Percentiles rank a stretch among this genome's conserved stretches.
phyloP scores from a whole-genome alignment of 2,329 filamentous ascomycete genomes.

The Diaporthe sp. region DNA sequence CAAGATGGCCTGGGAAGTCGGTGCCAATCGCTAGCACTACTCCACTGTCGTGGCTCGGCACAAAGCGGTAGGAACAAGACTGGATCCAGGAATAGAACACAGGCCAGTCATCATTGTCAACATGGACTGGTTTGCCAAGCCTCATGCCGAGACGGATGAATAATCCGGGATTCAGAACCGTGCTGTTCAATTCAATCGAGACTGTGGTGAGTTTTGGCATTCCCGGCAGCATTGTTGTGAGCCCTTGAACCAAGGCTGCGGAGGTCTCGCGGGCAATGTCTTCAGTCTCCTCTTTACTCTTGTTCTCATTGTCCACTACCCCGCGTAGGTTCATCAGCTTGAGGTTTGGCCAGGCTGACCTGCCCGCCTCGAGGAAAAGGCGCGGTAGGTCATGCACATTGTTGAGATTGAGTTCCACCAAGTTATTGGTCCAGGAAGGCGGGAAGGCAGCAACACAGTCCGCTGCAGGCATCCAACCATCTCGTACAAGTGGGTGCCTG shows the following conservation, averaged over 20 bases:
- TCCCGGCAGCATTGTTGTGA: neutral
- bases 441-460: neutral
- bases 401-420: neutral
- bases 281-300: neutral
- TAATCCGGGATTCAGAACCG: too few species aligned
- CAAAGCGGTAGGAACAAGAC: neutral
- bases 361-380: neutral
- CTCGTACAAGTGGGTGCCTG: fast-evolving
- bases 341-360: neutral
- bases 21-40: neutral
- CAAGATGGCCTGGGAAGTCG: neutral
- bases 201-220: neutral
- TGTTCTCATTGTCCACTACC: neutral
- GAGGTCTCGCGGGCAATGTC: too few species aligned
- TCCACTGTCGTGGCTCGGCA: neutral
- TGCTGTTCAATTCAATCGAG: neutral
- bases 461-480: neutral
- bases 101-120: too few species aligned
- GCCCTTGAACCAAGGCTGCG: neutral
- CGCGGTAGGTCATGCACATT: neutral
- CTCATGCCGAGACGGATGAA: neutral
- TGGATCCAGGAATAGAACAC: neutral
- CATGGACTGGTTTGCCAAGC: neutral
- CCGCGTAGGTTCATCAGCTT: neutral
- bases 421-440: neutral